Percentiles rank a stretch among this genome's conserved stretches.
Conservation (phyloP, 352 stramenopile genomes). For the Globisporangium uncinulatum region DNA sequence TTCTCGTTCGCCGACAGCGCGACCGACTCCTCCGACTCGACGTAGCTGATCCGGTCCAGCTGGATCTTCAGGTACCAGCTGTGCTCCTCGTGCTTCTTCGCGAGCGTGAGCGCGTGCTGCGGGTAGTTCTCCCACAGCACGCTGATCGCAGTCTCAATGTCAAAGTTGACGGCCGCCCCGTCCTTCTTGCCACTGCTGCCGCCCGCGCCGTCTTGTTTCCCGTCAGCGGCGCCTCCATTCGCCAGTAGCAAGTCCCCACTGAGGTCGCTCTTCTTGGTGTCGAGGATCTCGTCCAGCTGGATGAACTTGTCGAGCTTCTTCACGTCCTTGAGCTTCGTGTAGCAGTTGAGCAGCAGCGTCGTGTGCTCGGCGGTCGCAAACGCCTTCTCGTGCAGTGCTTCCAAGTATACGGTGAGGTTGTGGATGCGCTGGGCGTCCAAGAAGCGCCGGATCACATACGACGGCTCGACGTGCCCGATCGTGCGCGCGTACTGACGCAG, state of each 20-base stretch:
- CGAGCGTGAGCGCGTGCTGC: constrained; percentile 85
- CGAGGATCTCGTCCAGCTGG: constrained; percentile 73
- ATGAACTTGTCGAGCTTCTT: constrained; percentile 93
- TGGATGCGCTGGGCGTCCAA: constrained; percentile 96
- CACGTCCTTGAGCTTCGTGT: constrained; percentile 93
- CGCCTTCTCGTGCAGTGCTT: constrained; percentile 89
- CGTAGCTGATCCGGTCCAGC: constrained; percentile 86
- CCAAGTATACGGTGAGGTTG: constrained; percentile 96
- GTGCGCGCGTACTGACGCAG: constrained; percentile 97
- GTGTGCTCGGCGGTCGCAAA: constrained; percentile 92
- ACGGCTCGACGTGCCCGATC: constrained; percentile 96
- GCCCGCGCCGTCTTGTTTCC: constrained; percentile 14
- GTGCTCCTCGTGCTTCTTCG: constrained; percentile 88
- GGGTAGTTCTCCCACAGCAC: constrained; percentile 92
- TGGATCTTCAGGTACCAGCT: constrained; percentile 92
- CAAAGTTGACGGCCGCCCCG: constrained; percentile 64
- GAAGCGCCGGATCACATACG: constrained; percentile 97
- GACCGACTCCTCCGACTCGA: constrained; percentile 69
- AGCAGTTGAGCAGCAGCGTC: constrained; percentile 93
- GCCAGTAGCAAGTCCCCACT: constrained; percentile 15
- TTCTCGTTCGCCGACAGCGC: constrained; percentile 70
- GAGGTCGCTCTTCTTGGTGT: constrained; percentile 32
- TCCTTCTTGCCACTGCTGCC: constrained; percentile 20
- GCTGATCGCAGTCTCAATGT: constrained; percentile 90
- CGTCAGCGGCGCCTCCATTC: constrained; percentile 10